A percentile compares a stretch with the other conserved stretches of the same genome.
Conservation (phyloP, 1,284 basidiomycete species). For the Rhizoctonia solani region DNA sequence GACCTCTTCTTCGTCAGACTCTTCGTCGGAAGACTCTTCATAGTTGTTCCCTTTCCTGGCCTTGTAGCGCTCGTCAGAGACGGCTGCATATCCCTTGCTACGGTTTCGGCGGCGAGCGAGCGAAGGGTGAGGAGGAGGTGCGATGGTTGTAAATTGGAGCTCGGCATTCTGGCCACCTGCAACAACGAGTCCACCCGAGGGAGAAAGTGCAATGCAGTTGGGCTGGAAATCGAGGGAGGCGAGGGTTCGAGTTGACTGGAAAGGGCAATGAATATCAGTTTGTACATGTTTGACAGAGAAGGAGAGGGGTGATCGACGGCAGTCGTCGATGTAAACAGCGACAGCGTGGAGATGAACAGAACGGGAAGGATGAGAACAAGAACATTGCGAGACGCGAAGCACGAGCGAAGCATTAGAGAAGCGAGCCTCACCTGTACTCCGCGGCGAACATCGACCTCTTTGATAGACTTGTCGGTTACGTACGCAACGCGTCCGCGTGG, state of each 20-base stretch:
- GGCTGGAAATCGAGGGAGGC: constrained; percentile 37
- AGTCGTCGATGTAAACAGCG: too few species aligned
- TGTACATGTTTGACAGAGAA: constrained; percentile 11
- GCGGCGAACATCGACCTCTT: constrained; percentile 28
- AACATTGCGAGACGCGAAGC: too few species aligned
- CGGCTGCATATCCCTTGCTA: background rate
- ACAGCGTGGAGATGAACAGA: too few species aligned
- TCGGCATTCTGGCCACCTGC: constrained; percentile 37
- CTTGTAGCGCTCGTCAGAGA: constrained; percentile 29
- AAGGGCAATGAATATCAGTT: constrained; percentile 10
- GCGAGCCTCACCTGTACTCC: background rate
- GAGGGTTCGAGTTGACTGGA: constrained; percentile 29
- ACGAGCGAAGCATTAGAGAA: background rate
- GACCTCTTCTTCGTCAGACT: constrained; percentile 13
- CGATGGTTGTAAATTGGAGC: constrained; percentile 36
- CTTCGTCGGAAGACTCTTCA: constrained; percentile 5
- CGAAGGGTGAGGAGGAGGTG: constrained; percentile 32
- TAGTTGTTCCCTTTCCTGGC: background rate
- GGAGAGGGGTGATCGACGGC: too few species aligned
- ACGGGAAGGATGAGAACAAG: too few species aligned
- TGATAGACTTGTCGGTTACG: constrained; percentile 20
- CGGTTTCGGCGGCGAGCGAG: constrained; percentile 3
- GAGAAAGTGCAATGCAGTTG: constrained; percentile 36
- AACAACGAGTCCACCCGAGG: constrained; percentile 23
- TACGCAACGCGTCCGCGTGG: constrained; percentile 23